Base-by-base conservation (phyloP, 441 rosid species). In the Aquilaria agallochum region DNA sequence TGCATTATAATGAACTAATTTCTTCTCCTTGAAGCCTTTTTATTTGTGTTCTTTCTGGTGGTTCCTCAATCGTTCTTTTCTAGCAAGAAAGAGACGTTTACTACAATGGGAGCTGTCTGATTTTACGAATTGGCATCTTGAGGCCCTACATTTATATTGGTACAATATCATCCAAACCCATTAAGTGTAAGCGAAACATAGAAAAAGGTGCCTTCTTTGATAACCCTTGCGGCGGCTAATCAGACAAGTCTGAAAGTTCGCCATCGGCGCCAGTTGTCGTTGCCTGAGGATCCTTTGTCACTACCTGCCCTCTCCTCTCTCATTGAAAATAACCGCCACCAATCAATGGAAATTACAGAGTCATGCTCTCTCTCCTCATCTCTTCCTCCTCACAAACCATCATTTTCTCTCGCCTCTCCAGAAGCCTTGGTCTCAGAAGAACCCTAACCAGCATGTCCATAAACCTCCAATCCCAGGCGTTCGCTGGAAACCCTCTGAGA, bases 401-500 rank as follows among this genome's bases (percentile, higher is more conserved):
- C 42, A 5, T 71, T 50, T 66, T 46, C 68, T 55, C 68, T 49
- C 48, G 55, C 56, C 55, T 85, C 73, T 70, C 87, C 50, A 80
- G 72, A 68, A 68, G 70, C 44, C 68, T 68, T 11, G 65, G 71
- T 62, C 54, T 70, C 42, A 72, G 57, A 56, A 11, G 58, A 15
- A 44, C 58, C 44, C 66, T 68, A 68, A 14, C 74, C 45, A 58
- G 82, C 78, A 93, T 90, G 97, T 82, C 96, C 69, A 64, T 75
- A 42, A 87, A 69, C 65, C 66, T 88, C 9, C 73, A 70, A 53
- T 50, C 83, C 48, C 96, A 94, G 58, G 97, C 90, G 69, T 94
- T 87, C 65, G 95, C 99, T 0, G 94, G 94, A 76, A 89, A 89
- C 58, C 94, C 89, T 3, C 56, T 87, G 15, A 69, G 66, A 48